These are phyloP conservation scores for Arbutus unedo DNA, from an alignment of 148 eudicot species.

Conservation along the genomic window DNA sequence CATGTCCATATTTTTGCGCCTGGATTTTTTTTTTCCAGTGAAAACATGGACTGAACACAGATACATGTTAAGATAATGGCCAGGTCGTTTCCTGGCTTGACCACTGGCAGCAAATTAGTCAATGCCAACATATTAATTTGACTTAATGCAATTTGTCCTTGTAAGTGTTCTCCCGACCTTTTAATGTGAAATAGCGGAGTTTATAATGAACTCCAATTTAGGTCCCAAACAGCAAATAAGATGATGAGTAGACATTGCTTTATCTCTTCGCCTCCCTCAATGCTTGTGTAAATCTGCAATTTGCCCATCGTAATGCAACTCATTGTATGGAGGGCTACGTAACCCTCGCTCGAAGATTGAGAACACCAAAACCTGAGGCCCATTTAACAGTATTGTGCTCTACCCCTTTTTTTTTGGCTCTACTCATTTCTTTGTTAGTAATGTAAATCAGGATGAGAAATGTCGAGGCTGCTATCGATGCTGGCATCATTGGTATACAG, in stretches of 20 bases:
- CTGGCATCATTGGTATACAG: conserved; percentile 69
- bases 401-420: background rate
- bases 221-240: conserved; percentile 1
- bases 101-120: conserved; percentile 7
- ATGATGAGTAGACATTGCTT: background rate
- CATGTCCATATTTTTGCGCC: too few relatives aligned
- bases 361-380: background rate
- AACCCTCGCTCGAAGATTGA: background rate
- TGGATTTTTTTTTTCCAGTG: background rate
- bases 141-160: background rate
- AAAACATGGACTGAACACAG: background rate
- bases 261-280: background rate
- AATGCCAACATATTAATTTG: background rate
- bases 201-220: background rate
- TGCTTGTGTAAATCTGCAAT: background rate
- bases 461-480: conserved; percentile 70
- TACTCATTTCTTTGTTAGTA: background rate
- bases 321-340: background rate
- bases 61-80: background rate
- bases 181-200: background rate
- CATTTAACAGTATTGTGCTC: background rate
- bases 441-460: conserved; percentile 54
- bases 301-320: background rate
- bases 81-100: background rate
- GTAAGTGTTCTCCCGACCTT: background rate